These are phyloP conservation scores for Papiliotrema fonsecae DNA, from an alignment of 1,284 basidiomycete genomes.

Conservation along the genomic window DNA sequence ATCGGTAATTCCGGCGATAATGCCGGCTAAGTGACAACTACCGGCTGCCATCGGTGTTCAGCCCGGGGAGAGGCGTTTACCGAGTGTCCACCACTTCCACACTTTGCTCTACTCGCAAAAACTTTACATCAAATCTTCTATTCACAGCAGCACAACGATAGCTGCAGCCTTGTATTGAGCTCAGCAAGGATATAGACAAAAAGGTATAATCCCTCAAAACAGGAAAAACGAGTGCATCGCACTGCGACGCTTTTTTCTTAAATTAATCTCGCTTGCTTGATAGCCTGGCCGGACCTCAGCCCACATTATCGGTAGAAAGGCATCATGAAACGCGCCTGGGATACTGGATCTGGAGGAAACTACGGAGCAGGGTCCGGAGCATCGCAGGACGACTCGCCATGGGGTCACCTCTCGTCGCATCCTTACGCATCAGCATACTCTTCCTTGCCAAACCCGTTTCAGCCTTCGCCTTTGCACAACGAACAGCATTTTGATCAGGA, in stretches of 20 bases:
- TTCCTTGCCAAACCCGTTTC: conserved; percentile 29
- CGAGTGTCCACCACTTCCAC: not conserved
- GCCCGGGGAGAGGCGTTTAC: too few relatives aligned
- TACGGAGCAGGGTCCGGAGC: too few relatives aligned
- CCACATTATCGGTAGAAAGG: too few relatives aligned
- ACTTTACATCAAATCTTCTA: not conserved
- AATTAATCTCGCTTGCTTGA: too few relatives aligned
- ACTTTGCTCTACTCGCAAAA: not conserved
- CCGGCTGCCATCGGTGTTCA: too few relatives aligned
- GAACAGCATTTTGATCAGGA: conserved; percentile 8
- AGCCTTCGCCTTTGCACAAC: conserved; percentile 22
- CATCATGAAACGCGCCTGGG: conserved; percentile 5
- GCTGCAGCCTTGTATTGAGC: too few relatives aligned
- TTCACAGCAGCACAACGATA: not conserved
- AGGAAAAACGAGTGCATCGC: too few relatives aligned
- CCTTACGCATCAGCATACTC: conserved; percentile 42
- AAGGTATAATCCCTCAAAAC: too few relatives aligned
- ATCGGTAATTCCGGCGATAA: not conserved
- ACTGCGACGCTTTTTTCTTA: too few relatives aligned
- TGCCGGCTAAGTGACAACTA: too few relatives aligned
- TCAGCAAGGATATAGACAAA: too few relatives aligned
- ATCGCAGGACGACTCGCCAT: conserved; percentile 1
- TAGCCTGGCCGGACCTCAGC: too few relatives aligned
- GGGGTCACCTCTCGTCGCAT: conserved; percentile 23
- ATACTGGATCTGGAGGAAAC: not conserved